phyloP scores from a whole-genome alignment of 2,329 filamentous ascomycete species.

The Aspergillus alliaceus region DNA sequence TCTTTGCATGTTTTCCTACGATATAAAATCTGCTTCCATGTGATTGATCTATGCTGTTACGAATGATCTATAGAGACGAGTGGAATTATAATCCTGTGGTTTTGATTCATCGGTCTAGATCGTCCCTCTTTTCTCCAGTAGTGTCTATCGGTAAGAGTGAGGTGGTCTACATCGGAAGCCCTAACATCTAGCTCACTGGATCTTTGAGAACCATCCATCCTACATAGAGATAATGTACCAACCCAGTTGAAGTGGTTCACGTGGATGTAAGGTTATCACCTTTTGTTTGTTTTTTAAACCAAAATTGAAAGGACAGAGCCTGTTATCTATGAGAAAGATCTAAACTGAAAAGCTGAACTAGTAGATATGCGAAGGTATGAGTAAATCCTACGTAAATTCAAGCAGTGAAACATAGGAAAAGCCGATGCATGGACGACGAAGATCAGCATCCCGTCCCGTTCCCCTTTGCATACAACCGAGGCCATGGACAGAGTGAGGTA shows the following conservation, averaged over 20 bases:
- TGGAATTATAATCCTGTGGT: constrained; percentile 25
- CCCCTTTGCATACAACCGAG: not conserved
- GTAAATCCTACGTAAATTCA: too few relatives aligned
- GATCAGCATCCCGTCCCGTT: not conserved
- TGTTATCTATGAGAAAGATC: too few relatives aligned
- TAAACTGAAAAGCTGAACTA: too few relatives aligned
- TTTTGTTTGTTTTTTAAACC: too few relatives aligned
- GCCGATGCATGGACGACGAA: not conserved
- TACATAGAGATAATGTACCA: too few relatives aligned
- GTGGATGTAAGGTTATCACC: too few relatives aligned
- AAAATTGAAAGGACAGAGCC: too few relatives aligned
- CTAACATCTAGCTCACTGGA: not conserved
- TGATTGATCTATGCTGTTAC: constrained; percentile 39
- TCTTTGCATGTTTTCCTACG: not conserved
- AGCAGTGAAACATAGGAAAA: not conserved
- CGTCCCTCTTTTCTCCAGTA: not conserved
- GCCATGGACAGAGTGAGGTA: not conserved
- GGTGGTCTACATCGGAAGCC: not conserved
- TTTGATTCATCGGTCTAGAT: not conserved
- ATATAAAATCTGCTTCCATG: constrained; percentile 22
- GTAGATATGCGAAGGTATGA: too few relatives aligned
- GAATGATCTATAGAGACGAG: constrained; percentile 43
- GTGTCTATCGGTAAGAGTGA: not conserved
- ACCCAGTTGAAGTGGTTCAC: too few relatives aligned
- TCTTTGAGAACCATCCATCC: too few relatives aligned